phyloP scores from a whole-genome alignment of 179 eudicot genomes.

The Vitellaria paradoxa region DNA sequence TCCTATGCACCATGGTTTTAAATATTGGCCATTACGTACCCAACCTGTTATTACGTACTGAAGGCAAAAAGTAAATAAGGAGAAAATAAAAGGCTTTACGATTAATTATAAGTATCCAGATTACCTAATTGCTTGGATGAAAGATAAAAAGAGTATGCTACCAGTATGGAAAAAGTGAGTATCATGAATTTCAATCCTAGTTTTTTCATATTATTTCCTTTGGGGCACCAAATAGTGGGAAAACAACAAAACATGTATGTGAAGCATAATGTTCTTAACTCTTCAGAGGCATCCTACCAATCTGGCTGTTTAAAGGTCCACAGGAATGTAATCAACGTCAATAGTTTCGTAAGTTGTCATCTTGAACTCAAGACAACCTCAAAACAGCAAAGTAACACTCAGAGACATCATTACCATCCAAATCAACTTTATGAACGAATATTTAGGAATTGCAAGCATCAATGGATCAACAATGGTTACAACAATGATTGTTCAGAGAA shows the following conservation, averaged over 20 bases:
- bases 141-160: background rate
- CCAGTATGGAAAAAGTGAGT: background rate
- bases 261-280: background rate
- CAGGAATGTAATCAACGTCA: background rate
- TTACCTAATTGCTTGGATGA: constrained; percentile 1
- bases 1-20: too few species aligned
- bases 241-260: background rate
- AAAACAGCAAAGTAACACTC: constrained; percentile 8
- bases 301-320: background rate
- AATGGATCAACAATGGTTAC: constrained; percentile 1
- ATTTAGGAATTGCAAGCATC: constrained; percentile 2
- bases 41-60: background rate
- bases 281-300: constrained; percentile 1
- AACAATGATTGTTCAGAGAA: background rate
- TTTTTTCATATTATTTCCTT: background rate
- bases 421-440: background rate
- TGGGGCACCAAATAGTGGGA: constrained; percentile 3
- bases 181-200: background rate
- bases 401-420: constrained; percentile 3
- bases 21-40: too few species aligned
- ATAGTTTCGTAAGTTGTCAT: too few species aligned
- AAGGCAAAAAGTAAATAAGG: background rate
- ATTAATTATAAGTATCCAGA: background rate
- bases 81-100: constrained; percentile 10
- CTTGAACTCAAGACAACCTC: constrained; percentile 2